Conservation (phyloP, 345 rosid genomes). For the Pugionium cornutum region DNA sequence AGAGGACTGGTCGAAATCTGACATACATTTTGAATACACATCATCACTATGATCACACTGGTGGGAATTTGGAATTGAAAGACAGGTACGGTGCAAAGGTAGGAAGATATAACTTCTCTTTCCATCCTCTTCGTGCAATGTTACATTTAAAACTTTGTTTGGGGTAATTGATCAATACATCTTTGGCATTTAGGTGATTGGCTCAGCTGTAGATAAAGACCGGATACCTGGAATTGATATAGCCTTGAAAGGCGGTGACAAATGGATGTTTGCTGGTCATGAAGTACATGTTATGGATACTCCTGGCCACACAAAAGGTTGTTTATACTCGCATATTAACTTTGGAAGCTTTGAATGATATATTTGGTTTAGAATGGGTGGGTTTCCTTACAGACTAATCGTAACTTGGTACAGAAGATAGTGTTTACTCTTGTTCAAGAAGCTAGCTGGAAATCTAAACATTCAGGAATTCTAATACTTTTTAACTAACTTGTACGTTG, state of each 20-base stretch:
- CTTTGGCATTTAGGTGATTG: slow-evolving; percentile 71
- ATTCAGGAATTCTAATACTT: background rate
- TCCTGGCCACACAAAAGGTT: slow-evolving; percentile 98
- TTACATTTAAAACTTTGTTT: background rate
- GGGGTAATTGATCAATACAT: background rate
- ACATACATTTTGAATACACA: slow-evolving; percentile 91
- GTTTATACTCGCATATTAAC: slow-evolving; percentile 14
- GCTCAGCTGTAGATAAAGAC: slow-evolving; percentile 70
- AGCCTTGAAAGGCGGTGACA: slow-evolving; percentile 82
- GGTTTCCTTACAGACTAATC: too few species aligned
- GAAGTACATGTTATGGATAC: slow-evolving; percentile 85
- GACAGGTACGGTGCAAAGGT: slow-evolving; percentile 98
- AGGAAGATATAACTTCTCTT: slow-evolving; percentile 34
- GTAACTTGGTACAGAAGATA: background rate
- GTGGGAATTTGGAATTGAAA: slow-evolving; percentile 89
- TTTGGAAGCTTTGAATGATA: slow-evolving; percentile 20
- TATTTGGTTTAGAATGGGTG: background rate
- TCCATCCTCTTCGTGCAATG: background rate
- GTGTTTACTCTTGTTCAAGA: background rate
- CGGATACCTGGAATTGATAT: slow-evolving; percentile 97
- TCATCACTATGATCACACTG: slow-evolving; percentile 95
- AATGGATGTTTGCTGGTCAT: slow-evolving; percentile 99
- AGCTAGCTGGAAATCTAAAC: background rate
- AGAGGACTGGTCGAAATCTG: slow-evolving; percentile 67
- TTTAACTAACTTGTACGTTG: background rate